Conservation (phyloP, 331 rosid genomes). For the Malus hybrid region DNA sequence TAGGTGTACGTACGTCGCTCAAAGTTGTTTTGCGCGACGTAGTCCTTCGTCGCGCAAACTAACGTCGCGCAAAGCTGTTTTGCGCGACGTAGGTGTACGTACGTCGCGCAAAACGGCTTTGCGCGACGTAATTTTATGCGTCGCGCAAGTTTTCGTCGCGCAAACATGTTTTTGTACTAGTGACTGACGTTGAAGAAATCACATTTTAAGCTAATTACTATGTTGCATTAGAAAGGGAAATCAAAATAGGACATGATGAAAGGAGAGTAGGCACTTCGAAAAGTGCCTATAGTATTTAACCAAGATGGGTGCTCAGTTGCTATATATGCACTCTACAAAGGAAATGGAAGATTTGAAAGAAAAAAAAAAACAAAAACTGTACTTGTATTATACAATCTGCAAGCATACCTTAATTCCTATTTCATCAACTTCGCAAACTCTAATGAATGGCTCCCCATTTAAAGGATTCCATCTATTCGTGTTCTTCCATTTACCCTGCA, state of each 20-base stretch:
- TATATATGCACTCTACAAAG: background rate
- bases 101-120: too few species aligned
- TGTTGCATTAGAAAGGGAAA: background rate
- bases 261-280: background rate
- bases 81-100: too few species aligned
- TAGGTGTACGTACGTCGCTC: too few species aligned
- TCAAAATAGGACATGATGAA: background rate
- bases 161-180: too few species aligned
- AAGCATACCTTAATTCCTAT: conserved; percentile 59
- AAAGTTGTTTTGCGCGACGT: too few species aligned
- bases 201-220: background rate
- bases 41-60: too few species aligned
- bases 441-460: conserved; percentile 90
- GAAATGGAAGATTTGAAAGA: conserved; percentile 3
- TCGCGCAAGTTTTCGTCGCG: too few species aligned
- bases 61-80: too few species aligned
- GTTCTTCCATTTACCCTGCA: conserved; percentile 85
- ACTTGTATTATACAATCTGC: background rate
- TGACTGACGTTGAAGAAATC: background rate
- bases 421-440: conserved; percentile 81
- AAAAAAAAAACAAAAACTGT: background rate
- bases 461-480: conserved; percentile 73
- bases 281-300: background rate
- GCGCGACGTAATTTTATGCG: too few species aligned
- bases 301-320: background rate